Percentiles rank a stretch among this genome's conserved stretches.
Conservation (phyloP, 371 early-diverging fungal genomes). For the Blastocladiella emersonii region DNA sequence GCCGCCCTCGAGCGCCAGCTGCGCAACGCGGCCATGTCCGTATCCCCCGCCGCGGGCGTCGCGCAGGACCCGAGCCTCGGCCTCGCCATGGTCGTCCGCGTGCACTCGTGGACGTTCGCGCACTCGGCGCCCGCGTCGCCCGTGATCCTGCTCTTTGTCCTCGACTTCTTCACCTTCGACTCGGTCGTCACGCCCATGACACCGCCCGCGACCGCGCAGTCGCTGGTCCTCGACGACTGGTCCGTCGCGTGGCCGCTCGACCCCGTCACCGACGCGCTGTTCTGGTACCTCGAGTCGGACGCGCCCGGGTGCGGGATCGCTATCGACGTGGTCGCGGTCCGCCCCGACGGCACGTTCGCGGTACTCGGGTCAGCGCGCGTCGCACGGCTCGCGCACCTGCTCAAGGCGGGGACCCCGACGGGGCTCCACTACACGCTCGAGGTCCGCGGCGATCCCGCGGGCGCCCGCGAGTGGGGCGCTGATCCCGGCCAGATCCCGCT, state of each 20-base stretch:
- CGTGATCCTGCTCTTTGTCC: background rate
- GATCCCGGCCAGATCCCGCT: no score
- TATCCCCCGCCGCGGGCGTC: background rate
- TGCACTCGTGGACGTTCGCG: background rate
- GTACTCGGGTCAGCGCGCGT: background rate
- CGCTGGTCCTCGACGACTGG: background rate
- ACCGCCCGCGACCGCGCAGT: background rate
- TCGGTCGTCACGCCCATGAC: background rate
- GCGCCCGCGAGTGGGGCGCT: background rate
- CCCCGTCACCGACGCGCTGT: background rate
- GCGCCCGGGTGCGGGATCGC: background rate
- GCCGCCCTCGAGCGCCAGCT: conserved; percentile 5
- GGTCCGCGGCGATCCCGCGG: background rate
- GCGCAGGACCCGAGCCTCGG: background rate
- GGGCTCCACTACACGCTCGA: background rate
- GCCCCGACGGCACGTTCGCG: background rate
- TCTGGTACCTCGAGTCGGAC: background rate
- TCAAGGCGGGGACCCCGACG: background rate
- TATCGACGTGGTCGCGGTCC: background rate
- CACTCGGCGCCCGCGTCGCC: background rate
- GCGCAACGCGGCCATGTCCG: background rate
- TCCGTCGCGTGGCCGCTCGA: background rate
- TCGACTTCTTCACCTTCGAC: background rate
- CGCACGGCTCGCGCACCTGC: background rate
- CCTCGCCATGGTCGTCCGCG: background rate